These are phyloP conservation scores for Circinella umbellata DNA, from an alignment of 371 early-diverging fungal species.

Conservation along the genomic window DNA sequence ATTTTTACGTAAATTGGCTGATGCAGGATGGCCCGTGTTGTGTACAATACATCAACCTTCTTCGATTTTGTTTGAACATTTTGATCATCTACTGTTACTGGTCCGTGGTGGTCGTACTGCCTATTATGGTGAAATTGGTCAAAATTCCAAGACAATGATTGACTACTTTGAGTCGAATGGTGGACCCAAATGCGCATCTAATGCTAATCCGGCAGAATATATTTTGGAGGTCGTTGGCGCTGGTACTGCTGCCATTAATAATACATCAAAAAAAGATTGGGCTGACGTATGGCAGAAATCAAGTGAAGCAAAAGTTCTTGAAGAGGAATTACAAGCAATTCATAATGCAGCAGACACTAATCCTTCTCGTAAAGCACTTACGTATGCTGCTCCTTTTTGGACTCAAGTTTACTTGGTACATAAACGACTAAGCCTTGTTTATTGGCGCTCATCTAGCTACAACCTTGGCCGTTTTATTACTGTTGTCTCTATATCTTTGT, in stretches of 20 bases:
- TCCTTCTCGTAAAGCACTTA: slow-evolving; percentile 20
- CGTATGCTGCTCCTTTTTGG: slow-evolving; percentile 36
- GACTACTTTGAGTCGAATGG: slow-evolving; percentile 68
- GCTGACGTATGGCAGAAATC: slow-evolving; percentile 54
- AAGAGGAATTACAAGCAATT: slow-evolving; percentile 32
- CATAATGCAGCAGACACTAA: slow-evolving; percentile 21
- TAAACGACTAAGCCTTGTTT: slow-evolving; percentile 52
- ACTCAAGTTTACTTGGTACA: slow-evolving; percentile 49
- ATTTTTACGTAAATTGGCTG: slow-evolving; percentile 66
- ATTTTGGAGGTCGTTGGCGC: slow-evolving; percentile 60
- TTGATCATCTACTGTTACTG: slow-evolving; percentile 69
- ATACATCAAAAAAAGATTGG: slow-evolving; percentile 52
- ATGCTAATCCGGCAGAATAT: slow-evolving; percentile 75
- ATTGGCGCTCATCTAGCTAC: slow-evolving; percentile 65
- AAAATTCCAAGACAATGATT: slow-evolving; percentile 54
- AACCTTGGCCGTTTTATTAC: slow-evolving; percentile 60
- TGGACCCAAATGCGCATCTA: slow-evolving; percentile 54
- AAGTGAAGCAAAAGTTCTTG: slow-evolving; percentile 28
- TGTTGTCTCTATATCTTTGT: slow-evolving; percentile 43
- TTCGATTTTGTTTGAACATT: slow-evolving; percentile 64
- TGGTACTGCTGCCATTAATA: slow-evolving; percentile 53
- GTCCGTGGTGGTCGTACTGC: slow-evolving; percentile 67
- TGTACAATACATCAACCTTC: slow-evolving; percentile 77
- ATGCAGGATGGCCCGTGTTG: slow-evolving; percentile 61
- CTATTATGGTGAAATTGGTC: slow-evolving; percentile 71